These are phyloP conservation scores for Quercus alba DNA, from an alignment of 306 rosid species.

Conservation along the genomic window DNA sequence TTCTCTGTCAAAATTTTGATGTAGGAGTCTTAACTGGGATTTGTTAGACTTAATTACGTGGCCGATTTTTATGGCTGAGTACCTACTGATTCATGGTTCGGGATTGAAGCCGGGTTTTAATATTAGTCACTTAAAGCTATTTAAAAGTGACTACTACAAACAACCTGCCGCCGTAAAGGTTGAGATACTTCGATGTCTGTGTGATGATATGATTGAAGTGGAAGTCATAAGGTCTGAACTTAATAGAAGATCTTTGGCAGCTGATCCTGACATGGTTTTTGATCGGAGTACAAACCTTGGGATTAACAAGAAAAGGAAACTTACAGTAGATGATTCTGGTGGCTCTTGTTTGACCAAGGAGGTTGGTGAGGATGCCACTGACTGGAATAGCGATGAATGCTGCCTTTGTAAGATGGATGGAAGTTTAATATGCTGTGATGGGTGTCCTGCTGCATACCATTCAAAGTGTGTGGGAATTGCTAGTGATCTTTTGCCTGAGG, in stretches of 20 bases:
- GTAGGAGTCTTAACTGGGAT: constrained; percentile 96
- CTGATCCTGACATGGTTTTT: constrained; percentile 55
- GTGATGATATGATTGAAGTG: constrained; percentile 91
- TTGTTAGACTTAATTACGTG: constrained; percentile 83
- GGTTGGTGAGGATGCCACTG: constrained; percentile 53
- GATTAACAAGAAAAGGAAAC: constrained; percentile 61
- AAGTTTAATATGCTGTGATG: constrained; percentile 95
- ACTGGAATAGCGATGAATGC: constrained; percentile 95
- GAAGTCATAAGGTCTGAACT: constrained; percentile 86
- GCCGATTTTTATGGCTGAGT: constrained; percentile 93
- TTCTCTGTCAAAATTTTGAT: constrained; percentile 23
- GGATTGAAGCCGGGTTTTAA: constrained; percentile 57
- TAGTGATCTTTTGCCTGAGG: constrained; percentile 77
- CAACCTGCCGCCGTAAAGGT: constrained; percentile 67
- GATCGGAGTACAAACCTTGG: constrained; percentile 62
- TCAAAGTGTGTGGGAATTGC: constrained; percentile 82
- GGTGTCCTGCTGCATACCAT: constrained; percentile 98
- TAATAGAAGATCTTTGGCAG: constrained; percentile 74
- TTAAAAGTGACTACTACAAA: constrained; percentile 62
- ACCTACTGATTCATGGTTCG: constrained; percentile 70
- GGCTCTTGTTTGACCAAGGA: constrained; percentile 54
- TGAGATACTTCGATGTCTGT: constrained; percentile 76
- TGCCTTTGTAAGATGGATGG: constrained; percentile 99
- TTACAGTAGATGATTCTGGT: constrained; percentile 46
- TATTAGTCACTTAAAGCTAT: constrained; percentile 49